phyloP scores from a whole-genome alignment of 148 eudicot genomes.

The Vaccinium myrtillus region DNA sequence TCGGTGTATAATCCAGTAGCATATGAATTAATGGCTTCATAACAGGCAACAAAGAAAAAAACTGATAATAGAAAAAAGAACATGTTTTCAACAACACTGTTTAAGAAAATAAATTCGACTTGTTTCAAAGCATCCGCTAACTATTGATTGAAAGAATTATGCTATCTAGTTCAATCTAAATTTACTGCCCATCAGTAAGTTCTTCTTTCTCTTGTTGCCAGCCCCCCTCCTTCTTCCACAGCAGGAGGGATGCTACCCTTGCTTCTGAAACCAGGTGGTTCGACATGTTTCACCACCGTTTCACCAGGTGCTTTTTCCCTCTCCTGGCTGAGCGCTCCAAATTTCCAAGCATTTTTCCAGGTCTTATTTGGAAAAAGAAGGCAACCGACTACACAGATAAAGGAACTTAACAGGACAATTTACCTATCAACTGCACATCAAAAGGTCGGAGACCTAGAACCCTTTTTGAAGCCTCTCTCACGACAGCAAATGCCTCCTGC shows the following conservation, averaged over 20 bases:
- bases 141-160: background rate
- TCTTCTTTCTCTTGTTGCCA: background rate
- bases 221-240: background rate
- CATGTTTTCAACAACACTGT: background rate
- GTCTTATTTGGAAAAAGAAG: background rate
- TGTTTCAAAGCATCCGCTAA: background rate
- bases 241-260: background rate
- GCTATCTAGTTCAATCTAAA: background rate
- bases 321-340: background rate
- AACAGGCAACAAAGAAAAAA: background rate
- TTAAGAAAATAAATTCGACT: background rate
- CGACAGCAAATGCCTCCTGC: slow-evolving; percentile 96
- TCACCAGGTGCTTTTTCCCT: background rate
- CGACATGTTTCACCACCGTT: background rate
- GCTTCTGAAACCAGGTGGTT: background rate
- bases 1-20: background rate
- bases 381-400: background rate
- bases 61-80: background rate
- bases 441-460: slow-evolving; percentile 97
- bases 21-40: background rate
- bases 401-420: background rate
- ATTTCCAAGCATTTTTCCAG: background rate
- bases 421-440: slow-evolving; percentile 90
- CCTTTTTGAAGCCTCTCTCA: slow-evolving; percentile 92
- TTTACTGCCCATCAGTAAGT: background rate